Conservation (phyloP, 164 flowering plant species). For the Kalanchoe fedtschenkoi region DNA sequence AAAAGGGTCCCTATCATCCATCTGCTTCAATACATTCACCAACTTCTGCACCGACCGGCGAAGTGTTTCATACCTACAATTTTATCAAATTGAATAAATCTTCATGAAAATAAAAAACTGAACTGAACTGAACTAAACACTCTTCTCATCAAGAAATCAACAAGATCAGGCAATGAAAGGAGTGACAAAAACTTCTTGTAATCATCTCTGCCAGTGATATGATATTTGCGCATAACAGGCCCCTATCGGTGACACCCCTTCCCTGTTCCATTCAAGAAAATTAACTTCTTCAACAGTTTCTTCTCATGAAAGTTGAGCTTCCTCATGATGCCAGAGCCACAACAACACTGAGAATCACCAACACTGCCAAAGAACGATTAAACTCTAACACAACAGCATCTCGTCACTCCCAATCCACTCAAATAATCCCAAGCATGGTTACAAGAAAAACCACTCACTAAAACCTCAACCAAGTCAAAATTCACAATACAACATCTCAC, state of each 20-base stretch:
- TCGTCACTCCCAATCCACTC: too few relatives aligned
- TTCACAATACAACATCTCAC: too few relatives aligned
- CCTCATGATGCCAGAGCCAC: conserved; percentile 32
- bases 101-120: too few relatives aligned
- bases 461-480: too few relatives aligned
- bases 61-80: conserved; percentile 47
- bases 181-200: conserved; percentile 61
- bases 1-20: conserved; percentile 69
- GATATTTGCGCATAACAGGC: conserved; percentile 59
- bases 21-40: conserved; percentile 68
- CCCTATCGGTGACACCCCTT: conserved; percentile 75
- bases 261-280: conserved; percentile 88
- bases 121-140: too few relatives aligned
- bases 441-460: too few relatives aligned
- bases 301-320: conserved; percentile 75
- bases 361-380: background rate
- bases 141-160: conserved; percentile 3
- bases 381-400: too few relatives aligned
- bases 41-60: conserved; percentile 79
- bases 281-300: conserved; percentile 77
- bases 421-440: too few relatives aligned
- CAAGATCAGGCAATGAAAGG: background rate
- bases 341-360: background rate
- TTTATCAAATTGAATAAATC: background rate
- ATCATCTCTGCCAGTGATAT: conserved; percentile 69